A percentile compares a stretch with the other conserved stretches of the same genome.
These are phyloP conservation scores for Amaranthus palmeri DNA, from an alignment of 148 eudicot genomes.

Conservation along the genomic window DNA sequence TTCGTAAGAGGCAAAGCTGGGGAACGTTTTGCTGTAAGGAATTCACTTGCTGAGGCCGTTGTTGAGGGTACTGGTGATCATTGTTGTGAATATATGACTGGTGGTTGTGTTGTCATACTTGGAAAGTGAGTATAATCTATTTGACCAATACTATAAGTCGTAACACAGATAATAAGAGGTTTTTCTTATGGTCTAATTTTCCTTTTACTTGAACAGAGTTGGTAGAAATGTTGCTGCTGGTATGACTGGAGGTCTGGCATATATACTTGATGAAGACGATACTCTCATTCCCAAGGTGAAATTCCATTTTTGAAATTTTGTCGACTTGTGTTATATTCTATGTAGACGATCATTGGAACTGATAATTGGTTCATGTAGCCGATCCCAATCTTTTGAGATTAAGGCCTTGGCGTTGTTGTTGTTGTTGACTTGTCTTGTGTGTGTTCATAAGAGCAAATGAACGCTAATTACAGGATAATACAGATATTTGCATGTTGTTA, in stretches of 20 bases:
- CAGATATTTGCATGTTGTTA: background rate
- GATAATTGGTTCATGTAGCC: too few relatives aligned
- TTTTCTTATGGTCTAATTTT: conserved; percentile 9
- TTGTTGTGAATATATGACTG: conserved; percentile 98
- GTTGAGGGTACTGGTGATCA: conserved; percentile 98
- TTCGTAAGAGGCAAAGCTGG: conserved; percentile 95
- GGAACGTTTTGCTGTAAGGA: conserved; percentile 97
- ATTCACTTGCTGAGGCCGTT: conserved; percentile 92
- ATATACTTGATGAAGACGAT: conserved; percentile 90
- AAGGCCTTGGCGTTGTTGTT: too few relatives aligned
- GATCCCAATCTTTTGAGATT: background rate
- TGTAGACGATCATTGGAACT: too few relatives aligned
- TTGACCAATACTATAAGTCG: conserved; percentile 3
- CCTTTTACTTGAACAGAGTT: conserved; percentile 46
- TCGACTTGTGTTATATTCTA: too few relatives aligned
- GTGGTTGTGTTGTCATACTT: conserved; percentile 88
- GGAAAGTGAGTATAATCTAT: conserved; percentile 68
- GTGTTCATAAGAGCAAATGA: background rate
- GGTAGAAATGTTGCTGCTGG: conserved; percentile 99
- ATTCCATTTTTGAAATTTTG: conserved; percentile 8
- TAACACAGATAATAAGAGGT: background rate
- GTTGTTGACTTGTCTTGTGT: too few relatives aligned
- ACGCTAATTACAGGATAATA: background rate
- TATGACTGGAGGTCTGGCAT: conserved; percentile 98
- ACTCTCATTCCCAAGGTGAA: conserved; percentile 88